Percentiles rank a stretch among this genome's conserved stretches.
These are phyloP conservation scores for Talaromyces stipitatus DNA, from an alignment of 495 filamentous ascomycete genomes.

Conservation along the genomic window DNA sequence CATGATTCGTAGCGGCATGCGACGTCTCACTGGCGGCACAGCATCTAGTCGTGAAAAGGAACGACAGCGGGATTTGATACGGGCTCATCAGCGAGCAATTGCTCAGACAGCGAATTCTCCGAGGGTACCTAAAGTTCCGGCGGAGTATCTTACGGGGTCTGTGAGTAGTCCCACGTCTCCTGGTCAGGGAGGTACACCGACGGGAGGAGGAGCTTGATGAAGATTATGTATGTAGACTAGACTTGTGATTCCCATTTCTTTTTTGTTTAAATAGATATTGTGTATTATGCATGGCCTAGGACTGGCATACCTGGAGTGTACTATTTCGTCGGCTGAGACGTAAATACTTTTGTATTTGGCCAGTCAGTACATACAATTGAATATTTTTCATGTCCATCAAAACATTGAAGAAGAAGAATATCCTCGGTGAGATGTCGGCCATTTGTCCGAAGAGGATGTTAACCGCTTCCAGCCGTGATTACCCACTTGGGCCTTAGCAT, in stretches of 20 bases:
- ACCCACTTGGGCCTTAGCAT: not conserved
- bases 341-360: too few relatives aligned
- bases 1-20: constrained; percentile 59
- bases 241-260: not conserved
- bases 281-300: not conserved
- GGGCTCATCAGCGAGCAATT: constrained; percentile 41
- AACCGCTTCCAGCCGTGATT: not conserved
- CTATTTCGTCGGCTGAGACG: too few relatives aligned
- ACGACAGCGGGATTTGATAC: constrained; percentile 50
- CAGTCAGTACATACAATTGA: too few relatives aligned
- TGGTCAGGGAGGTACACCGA: constrained; percentile 3
- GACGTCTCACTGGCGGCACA: constrained; percentile 57
- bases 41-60: constrained; percentile 49
- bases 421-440: too few relatives aligned
- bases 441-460: not conserved
- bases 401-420: too few relatives aligned
- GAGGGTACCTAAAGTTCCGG: constrained; percentile 58
- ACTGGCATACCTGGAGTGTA: too few relatives aligned
- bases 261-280: not conserved
- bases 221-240: not conserved
- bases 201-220: not conserved
- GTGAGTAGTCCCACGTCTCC: constrained; percentile 35
- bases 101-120: constrained; percentile 40
- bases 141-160: constrained; percentile 37
- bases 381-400: too few relatives aligned